Evolutionary conservation across 2,329 filamentous ascomycete genomes (phyloP).

Genomic region (Fusarium sp.): DNA sequence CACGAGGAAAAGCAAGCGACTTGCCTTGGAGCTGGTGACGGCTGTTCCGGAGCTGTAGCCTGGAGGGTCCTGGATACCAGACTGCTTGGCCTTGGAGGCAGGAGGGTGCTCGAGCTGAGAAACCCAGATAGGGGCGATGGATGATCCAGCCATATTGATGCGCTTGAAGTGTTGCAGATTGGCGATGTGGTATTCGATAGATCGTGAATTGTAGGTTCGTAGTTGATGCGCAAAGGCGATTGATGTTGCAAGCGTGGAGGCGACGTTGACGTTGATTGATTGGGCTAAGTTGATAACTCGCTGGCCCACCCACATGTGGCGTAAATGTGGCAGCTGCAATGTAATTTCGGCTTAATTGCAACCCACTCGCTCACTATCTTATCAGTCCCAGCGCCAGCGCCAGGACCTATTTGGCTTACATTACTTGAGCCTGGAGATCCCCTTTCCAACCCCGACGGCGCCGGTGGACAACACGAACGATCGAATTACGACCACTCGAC

Average conservation of each 20-base stretch:
- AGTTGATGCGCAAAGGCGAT: slow-evolving; percentile 21
- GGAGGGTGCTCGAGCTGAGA: slow-evolving; percentile 81
- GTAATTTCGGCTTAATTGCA: slow-evolving; percentile 49
- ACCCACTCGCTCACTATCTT: slow-evolving; percentile 39
- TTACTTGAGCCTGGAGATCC: slow-evolving; percentile 46
- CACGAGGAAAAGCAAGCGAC: slow-evolving; percentile 2
- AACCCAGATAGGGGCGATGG: slow-evolving; percentile 80
- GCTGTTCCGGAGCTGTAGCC: slow-evolving; percentile 76
- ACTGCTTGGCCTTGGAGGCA: slow-evolving; percentile 72
- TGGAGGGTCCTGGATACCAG: slow-evolving; percentile 84
- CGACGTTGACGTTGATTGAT: slow-evolving; percentile 34
- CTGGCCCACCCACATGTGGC: slow-evolving; percentile 37
- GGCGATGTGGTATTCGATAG: neutral
- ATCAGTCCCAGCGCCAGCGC: slow-evolving; percentile 30
- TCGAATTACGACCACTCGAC: slow-evolving; percentile 35
- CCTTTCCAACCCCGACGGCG: slow-evolving; percentile 48
- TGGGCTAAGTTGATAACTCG: slow-evolving; percentile 16
- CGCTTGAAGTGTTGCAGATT: neutral
- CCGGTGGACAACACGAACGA: slow-evolving; percentile 42
- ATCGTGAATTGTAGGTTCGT: slow-evolving; percentile 10
- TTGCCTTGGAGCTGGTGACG: slow-evolving; percentile 67
- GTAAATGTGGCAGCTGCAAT: slow-evolving; percentile 28
- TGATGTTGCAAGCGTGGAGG: slow-evolving; percentile 29
- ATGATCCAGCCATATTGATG: slow-evolving; percentile 48
- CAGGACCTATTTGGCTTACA: slow-evolving; percentile 39